phyloP scores from a whole-genome alignment of 2,329 filamentous ascomycete genomes.

The Xylariales sp. region DNA sequence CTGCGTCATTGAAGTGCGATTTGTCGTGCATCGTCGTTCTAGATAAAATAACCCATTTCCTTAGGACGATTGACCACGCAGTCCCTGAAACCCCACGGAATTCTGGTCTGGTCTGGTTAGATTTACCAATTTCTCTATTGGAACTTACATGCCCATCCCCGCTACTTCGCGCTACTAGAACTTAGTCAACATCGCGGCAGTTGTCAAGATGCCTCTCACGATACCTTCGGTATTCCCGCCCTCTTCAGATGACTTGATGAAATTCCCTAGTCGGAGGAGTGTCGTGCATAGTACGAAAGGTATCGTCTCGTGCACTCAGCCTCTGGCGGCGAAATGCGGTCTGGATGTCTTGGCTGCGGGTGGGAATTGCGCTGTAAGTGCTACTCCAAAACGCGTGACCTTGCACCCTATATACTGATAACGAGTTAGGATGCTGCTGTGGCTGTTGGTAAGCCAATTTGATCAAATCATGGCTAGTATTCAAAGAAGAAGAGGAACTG shows the following conservation, averaged over 20 bases:
- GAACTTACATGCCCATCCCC: too few relatives aligned
- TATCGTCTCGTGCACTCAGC: slow-evolving; percentile 86
- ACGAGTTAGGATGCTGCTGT: slow-evolving; percentile 75
- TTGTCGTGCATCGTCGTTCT: too few relatives aligned
- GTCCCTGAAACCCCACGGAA: too few relatives aligned
- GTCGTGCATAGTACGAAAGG: slow-evolving; percentile 91
- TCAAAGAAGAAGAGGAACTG: too few relatives aligned
- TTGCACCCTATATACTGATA: slow-evolving; percentile 2
- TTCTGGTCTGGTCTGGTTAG: too few relatives aligned
- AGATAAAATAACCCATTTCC: too few relatives aligned
- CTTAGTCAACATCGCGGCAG: too few relatives aligned
- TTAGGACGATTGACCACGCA: too few relatives aligned
- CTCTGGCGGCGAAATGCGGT: slow-evolving; percentile 82
- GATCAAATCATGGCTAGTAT: too few relatives aligned
- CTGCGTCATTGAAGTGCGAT: too few relatives aligned
- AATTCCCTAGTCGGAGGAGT: slow-evolving; percentile 76
- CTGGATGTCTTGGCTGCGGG: slow-evolving; percentile 79
- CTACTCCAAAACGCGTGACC: neutral
- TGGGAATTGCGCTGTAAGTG: slow-evolving; percentile 84
- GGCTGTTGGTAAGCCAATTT: slow-evolving; percentile 77
- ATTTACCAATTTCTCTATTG: too few relatives aligned
- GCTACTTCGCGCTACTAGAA: too few relatives aligned
- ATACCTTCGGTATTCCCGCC: slow-evolving; percentile 43
- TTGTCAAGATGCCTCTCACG: slow-evolving; percentile 50
- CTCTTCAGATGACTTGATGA: slow-evolving; percentile 46